Percentiles rank a stretch among this genome's conserved stretches.
phyloP scores from a whole-genome alignment of 169 alveolate species.

The Babesia divergens region DNA sequence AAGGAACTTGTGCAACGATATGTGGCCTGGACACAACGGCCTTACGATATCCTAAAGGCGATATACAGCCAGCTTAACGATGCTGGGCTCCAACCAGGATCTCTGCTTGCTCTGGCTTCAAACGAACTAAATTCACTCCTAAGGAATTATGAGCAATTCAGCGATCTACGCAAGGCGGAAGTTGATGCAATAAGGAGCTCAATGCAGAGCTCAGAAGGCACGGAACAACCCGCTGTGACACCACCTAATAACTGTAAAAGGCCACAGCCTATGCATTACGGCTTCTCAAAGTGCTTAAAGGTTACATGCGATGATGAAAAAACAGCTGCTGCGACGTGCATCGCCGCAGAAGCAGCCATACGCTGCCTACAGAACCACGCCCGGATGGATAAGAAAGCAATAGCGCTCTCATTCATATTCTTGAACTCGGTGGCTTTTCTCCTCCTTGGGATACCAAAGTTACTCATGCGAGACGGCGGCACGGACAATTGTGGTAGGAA shows the following conservation, averaged over 20 bases:
- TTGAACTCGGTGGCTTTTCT: slow-evolving; percentile 5
- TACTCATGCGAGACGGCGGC: too few species aligned
- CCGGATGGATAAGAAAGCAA: background rate
- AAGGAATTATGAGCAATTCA: background rate
- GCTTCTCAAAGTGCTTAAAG: slow-evolving; percentile 6
- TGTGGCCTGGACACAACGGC: background rate
- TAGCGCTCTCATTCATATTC: slow-evolving; percentile 3
- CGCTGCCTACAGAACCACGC: slow-evolving; percentile 1
- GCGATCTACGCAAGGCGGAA: background rate
- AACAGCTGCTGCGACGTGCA: background rate
- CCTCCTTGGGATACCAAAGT: background rate
- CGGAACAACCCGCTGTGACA: too few species aligned
- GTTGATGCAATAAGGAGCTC: background rate
- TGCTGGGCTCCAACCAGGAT: background rate
- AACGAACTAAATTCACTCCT: background rate
- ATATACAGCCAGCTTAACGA: slow-evolving; percentile 1
- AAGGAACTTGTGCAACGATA: background rate
- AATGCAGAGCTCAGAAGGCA: background rate
- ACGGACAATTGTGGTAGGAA: background rate
- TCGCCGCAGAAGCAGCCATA: slow-evolving; percentile 7
- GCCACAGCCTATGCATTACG: background rate
- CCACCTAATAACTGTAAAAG: background rate
- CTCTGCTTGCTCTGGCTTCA: background rate
- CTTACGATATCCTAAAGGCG: slow-evolving; percentile 4
- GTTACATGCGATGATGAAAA: background rate